Conservation (phyloP, 169 alveolate species). For the Plasmodium knowlesi region DNA sequence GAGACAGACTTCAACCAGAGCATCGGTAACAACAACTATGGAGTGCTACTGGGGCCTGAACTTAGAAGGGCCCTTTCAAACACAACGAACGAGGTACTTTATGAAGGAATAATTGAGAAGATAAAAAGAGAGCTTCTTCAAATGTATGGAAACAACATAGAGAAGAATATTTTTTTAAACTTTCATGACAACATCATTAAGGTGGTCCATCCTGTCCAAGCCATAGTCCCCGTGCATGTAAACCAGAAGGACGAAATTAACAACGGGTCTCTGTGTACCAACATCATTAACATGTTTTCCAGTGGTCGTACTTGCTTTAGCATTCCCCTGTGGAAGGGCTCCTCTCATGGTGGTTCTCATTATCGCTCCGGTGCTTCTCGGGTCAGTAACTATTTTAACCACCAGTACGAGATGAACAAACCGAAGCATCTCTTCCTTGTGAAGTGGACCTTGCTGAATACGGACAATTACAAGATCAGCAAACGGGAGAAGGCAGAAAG, state of each 20-base stretch:
- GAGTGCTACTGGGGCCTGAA: background rate
- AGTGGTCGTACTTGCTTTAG: conserved; percentile 8
- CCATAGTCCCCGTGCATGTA: conserved; percentile 22
- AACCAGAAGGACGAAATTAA: conserved; percentile 33
- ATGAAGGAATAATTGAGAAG: background rate
- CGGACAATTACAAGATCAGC: conserved; percentile 36
- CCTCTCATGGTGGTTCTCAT: background rate
- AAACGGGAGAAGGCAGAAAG: background rate
- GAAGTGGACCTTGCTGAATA: conserved; percentile 21
- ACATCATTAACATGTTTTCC: conserved; percentile 28
- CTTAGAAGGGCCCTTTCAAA: background rate
- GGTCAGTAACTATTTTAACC: conserved; percentile 17
- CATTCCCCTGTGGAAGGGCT: conserved; percentile 1
- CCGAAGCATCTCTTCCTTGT: conserved; percentile 36
- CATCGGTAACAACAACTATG: background rate
- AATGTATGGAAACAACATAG: conserved; percentile 18
- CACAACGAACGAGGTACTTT: background rate
- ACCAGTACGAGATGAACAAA: conserved; percentile 33
- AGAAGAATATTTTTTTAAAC: background rate
- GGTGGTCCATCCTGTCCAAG: conserved; percentile 7
- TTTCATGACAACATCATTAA: background rate
- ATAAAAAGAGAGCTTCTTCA: conserved; percentile 4
- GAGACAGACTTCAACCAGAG: background rate
- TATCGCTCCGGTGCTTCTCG: background rate
- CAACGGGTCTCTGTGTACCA: conserved; percentile 17